Evolutionary conservation across 225 moss, liverwort and hornwort species (phyloP).

Genomic region (Antitrichia curtipendula): DNA sequence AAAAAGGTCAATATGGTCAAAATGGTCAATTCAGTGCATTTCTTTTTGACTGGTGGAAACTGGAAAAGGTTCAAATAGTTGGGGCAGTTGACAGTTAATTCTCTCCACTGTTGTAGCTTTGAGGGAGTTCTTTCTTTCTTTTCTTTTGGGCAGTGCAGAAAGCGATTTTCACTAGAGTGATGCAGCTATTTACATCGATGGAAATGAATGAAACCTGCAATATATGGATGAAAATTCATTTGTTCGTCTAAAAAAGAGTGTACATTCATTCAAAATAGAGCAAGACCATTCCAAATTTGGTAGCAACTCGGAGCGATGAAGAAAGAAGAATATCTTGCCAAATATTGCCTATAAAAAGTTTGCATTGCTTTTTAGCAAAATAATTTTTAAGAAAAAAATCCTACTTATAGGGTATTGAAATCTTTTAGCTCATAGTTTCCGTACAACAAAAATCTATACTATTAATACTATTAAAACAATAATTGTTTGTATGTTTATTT

Average conservation of each 20-base stretch:
- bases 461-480: background rate
- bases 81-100: background rate
- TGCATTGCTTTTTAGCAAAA: background rate
- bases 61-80: background rate
- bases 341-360: background rate
- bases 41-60: background rate
- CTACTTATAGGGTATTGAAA: rapidly evolving
- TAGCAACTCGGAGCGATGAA: rapidly evolving
- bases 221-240: too few species aligned
- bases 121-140: background rate
- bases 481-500: background rate
- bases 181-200: background rate
- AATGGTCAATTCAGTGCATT: background rate
- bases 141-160: background rate
- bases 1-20: background rate
- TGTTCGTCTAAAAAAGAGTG: too few species aligned
- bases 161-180: rapidly evolving
- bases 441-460: rapidly evolving
- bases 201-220: background rate
- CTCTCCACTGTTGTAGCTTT: background rate
- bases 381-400: background rate
- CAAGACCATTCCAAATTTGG: rapidly evolving
- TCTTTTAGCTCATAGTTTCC: background rate
- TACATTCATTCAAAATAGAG: too few species aligned
- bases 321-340: background rate